These are phyloP conservation scores for Zasmidium citrigriseum DNA, from an alignment of 2,329 filamentous ascomycete species.

Conservation along the genomic window DNA sequence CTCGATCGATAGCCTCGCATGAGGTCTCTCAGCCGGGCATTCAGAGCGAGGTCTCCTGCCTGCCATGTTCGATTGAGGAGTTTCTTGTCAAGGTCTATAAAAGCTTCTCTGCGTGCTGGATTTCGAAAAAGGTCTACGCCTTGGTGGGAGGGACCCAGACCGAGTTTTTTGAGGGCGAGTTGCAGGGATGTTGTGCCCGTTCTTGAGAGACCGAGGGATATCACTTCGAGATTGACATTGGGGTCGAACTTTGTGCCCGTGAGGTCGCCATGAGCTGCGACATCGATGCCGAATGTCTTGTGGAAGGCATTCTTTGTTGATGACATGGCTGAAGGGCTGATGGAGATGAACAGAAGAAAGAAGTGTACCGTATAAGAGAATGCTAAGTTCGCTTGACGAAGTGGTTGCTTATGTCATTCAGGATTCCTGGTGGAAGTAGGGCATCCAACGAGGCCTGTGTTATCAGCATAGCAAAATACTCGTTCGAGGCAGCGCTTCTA, in stretches of 20 bases:
- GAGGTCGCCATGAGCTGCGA: constrained; percentile 3
- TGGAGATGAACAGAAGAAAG: no score
- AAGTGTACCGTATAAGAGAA: no score
- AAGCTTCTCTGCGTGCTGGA: neutral
- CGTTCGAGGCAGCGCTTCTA: neutral
- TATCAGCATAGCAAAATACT: no score
- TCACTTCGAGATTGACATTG: constrained; percentile 1
- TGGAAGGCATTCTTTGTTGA: constrained; percentile 1
- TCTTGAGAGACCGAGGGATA: constrained; percentile 1
- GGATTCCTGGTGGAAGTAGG: neutral
- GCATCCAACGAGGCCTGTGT: no score
- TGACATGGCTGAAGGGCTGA: neutral
- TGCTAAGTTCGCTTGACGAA: neutral
- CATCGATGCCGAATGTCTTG: constrained; percentile 3
- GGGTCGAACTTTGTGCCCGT: neutral
- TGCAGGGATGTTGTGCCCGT: constrained; percentile 6
- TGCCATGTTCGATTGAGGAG: neutral
- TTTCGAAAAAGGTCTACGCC: constrained; percentile 5
- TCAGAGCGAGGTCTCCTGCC: neutral
- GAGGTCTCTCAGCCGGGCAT: neutral
- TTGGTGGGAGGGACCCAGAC: neutral
- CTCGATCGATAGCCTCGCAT: constrained; percentile 3
- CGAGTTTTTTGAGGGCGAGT: constrained; percentile 1
- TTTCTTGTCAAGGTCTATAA: constrained; percentile 1
- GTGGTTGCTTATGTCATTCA: neutral